Evolutionary conservation across 2,329 filamentous ascomycete genomes (phyloP), one percentile per base, ranked within the genome.

Genomic region (Trichoderma sp.): DNA sequence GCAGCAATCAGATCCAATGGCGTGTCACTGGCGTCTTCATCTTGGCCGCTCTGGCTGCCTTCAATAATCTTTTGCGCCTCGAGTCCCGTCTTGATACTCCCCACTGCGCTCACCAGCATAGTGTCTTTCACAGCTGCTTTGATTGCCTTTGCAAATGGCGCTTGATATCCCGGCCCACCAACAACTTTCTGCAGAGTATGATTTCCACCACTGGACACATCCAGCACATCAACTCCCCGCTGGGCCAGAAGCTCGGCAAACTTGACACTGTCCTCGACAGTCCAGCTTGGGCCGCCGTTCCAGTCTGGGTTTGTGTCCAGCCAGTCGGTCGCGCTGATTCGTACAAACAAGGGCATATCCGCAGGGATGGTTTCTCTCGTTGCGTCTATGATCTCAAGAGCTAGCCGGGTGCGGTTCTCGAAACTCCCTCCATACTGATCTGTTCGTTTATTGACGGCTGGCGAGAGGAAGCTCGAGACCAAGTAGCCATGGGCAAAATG

Each of bases 401-500:
- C 85, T 7, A 96, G 78, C 0, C 92, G 86, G 0, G 83, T 86
- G 47, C 92, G 87, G 79, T 95, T 94, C 80, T 92, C 89, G 72
- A 91, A 91, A 57, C 82, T 86, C 1, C 90, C 90, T 24, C 90
- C 90, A 74, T 92, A 92, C 68, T 84, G 74, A 75, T 92, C 90
- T 0, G 84, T 91, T 14, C 92, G 85, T 61, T 87, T 81, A 79
- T 96, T 96, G n/a, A 84, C 84, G 0, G 86, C 85, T 0, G 92
- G 91, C 87, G 89, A 19, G 92, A 71, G 81, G 94, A 94, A 2
- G 82, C 79, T 76, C 89, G 88, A 0, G 94, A 79, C 0, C 19
- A 94, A 84, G 76, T 94, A 94, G 1, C 92, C 92, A 76, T 95
- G 92, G 0, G 91, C 92, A 72, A 85, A 86, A 80, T 95, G 92